phyloP scores from a whole-genome alignment of 2,329 filamentous ascomycete genomes.

The Stagonosporopsis vannaccii region DNA sequence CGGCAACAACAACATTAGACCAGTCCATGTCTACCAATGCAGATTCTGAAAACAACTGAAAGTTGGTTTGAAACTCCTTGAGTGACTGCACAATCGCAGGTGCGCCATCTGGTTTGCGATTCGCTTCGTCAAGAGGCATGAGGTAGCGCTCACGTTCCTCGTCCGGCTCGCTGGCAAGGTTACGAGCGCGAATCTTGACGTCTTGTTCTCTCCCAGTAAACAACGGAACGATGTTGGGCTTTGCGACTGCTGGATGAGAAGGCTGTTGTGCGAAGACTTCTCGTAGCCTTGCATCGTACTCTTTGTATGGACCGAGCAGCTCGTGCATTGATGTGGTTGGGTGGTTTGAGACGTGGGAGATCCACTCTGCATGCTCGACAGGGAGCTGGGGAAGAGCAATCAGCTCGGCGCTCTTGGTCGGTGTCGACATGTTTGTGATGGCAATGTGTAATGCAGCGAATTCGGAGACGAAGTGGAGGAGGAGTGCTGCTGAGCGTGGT shows the following conservation, averaged over 20 bases:
- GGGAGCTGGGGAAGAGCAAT: constrained; percentile 49
- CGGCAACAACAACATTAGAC: constrained; percentile 82
- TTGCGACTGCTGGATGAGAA: constrained; percentile 63
- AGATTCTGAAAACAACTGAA: constrained; percentile 81
- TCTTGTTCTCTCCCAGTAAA: constrained; percentile 63
- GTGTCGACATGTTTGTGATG: constrained; percentile 22
- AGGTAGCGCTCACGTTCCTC: constrained; percentile 71
- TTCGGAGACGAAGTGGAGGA: not conserved
- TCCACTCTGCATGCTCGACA: constrained; percentile 52
- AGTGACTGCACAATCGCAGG: constrained; percentile 73
- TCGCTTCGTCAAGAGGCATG: constrained; percentile 69
- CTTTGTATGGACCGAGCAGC: constrained; percentile 70
- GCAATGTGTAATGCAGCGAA: not conserved
- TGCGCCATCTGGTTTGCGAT: constrained; percentile 68
- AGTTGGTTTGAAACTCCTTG: constrained; percentile 78
- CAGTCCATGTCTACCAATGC: constrained; percentile 79
- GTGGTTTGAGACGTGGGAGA: constrained; percentile 63
- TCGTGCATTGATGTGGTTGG: constrained; percentile 62
- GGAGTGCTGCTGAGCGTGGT: not conserved
- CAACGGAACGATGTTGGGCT: constrained; percentile 71
- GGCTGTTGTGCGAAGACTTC: constrained; percentile 74
- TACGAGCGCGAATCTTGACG: constrained; percentile 69
- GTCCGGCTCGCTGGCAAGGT: constrained; percentile 64
- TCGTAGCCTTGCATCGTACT: constrained; percentile 71
- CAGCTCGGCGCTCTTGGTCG: not conserved